phyloP scores from a whole-genome alignment of 352 stramenopile genomes.

The Globisporangium acanthophoron region DNA sequence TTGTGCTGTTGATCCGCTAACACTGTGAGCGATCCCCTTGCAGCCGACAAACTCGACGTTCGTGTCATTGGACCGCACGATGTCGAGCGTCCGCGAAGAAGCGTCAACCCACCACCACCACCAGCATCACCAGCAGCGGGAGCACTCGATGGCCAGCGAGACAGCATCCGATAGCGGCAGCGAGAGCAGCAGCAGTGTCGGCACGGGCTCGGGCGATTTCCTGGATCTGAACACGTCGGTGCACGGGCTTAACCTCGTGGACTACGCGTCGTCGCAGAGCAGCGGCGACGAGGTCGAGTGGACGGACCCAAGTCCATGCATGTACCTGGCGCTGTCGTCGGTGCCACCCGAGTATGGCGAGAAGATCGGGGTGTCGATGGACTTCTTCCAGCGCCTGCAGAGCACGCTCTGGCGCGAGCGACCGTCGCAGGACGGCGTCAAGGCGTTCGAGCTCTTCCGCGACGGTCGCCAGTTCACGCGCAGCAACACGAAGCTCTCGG shows the following conservation, averaged over 20 bases:
- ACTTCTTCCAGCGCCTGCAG: constrained; percentile 59
- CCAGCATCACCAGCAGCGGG: neutral
- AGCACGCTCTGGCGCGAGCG: constrained; percentile 38
- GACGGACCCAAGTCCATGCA: constrained; percentile 14
- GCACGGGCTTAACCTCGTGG: constrained; percentile 21
- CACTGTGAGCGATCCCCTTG: neutral
- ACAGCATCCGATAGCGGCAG: constrained; percentile 14
- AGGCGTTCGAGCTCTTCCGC: constrained; percentile 35
- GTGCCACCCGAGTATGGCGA: constrained; percentile 41
- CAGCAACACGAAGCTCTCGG: constrained; percentile 43
- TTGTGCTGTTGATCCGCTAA: neutral
- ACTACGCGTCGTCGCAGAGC: constrained; percentile 13
- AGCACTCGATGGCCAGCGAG: constrained; percentile 6
- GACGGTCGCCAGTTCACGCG: constrained; percentile 38
- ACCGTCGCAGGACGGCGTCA: constrained; percentile 14
- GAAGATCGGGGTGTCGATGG: constrained; percentile 55
- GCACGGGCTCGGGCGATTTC: constrained; percentile 2
- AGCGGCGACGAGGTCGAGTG: constrained; percentile 13
- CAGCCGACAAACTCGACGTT: constrained; percentile 12
- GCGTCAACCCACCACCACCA: constrained; percentile 1
- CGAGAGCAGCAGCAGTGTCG: constrained; percentile 12
- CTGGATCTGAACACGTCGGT: constrained; percentile 30
- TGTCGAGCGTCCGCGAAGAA: neutral
- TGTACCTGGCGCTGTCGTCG: constrained; percentile 32
- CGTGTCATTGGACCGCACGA: constrained; percentile 6